Base-by-base conservation (phyloP, 2,329 filamentous ascomycete species). In the Trichoderma brevicompactum region DNA sequence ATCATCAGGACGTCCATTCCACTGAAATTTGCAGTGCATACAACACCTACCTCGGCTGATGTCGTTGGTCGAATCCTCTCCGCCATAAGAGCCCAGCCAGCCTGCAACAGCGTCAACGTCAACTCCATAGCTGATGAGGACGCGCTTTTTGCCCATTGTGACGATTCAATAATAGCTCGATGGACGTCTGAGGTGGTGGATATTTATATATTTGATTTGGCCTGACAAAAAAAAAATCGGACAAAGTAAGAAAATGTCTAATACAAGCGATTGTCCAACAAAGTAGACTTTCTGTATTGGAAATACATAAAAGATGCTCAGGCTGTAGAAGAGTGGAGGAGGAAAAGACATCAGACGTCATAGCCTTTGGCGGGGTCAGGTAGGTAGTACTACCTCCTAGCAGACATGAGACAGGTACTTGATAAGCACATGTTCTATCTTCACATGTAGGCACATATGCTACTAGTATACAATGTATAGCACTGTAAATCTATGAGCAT, bases 81-180 rank as follows among this genome's bases (percentile, higher is more conserved):
- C 52, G 10, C 52, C 52, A 28, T 54, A 54, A 3, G 52, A 54
- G 52, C 52, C 52, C 12, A 54, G 52, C 52, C 52, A 41, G 52
- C 52, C 52, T 19, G 52, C 52, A 41, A 54, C 52, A 41, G 52
- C 52, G 36, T 54, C 52, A 36, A 54, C 52, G 7, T 41, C n/a
- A 15, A 54, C 52, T 41, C 52, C 52, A 41, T 54, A 54, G 32
- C 52, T 54, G 7, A 54, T 23, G 12, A 54, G 52, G 3, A 54
- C 52, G 13, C 52, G 17, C 36, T 54, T 54, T 36, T 54, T 54
- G n/a, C 52, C 52, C 52, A 54, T 54, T 40, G 36, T 41, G 13
- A 36, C 19, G 19, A 28, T 54, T 28, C 23, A 28, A 28, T 28
- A 28, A 28, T 28, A 28, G 23, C 23, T 28, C 23, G 5, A 28